These are phyloP conservation scores for Didymella lethalis DNA, from an alignment of 2,329 filamentous ascomycete genomes.

Conservation along the genomic window DNA sequence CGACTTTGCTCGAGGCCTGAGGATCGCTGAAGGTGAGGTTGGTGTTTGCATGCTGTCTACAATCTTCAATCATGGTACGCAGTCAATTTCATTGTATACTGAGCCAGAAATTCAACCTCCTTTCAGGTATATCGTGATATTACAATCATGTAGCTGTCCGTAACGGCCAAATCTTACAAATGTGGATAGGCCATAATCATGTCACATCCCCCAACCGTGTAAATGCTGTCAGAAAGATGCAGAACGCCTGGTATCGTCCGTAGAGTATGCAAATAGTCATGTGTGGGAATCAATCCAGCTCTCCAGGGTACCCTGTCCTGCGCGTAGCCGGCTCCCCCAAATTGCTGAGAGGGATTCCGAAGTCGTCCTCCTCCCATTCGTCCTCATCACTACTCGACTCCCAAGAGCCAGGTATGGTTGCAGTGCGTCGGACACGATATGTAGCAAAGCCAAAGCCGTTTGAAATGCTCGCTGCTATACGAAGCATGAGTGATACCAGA, in stretches of 20 bases:
- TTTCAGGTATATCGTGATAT: slow-evolving; percentile 17
- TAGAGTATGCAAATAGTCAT: slow-evolving; percentile 25
- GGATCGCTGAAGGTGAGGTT: not conserved
- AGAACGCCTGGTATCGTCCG: slow-evolving; percentile 32
- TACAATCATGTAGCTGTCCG: slow-evolving; percentile 30
- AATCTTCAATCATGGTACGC: not conserved
- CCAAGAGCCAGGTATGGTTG: slow-evolving; percentile 62
- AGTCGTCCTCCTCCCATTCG: slow-evolving; percentile 65
- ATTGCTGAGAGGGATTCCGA: slow-evolving; percentile 57
- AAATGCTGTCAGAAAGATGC: slow-evolving; percentile 32
- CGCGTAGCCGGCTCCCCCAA: slow-evolving; percentile 34
- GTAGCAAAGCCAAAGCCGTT: slow-evolving; percentile 51
- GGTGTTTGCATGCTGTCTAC: not conserved
- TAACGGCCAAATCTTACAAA: slow-evolving; percentile 26
- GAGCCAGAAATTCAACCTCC: not conserved
- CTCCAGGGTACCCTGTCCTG: slow-evolving; percentile 35
- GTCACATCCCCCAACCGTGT: slow-evolving; percentile 31
- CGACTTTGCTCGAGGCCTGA: not conserved
- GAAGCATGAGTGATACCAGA: slow-evolving; percentile 79
- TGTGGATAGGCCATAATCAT: slow-evolving; percentile 20
- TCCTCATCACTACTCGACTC: slow-evolving; percentile 64
- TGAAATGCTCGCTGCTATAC: slow-evolving; percentile 79
- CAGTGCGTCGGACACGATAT: slow-evolving; percentile 41
- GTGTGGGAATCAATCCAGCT: slow-evolving; percentile 36
- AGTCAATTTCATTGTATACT: slow-evolving; percentile 7